Conservation (phyloP, 371 early-diverging fungal species). For the Nematocida sp. region DNA sequence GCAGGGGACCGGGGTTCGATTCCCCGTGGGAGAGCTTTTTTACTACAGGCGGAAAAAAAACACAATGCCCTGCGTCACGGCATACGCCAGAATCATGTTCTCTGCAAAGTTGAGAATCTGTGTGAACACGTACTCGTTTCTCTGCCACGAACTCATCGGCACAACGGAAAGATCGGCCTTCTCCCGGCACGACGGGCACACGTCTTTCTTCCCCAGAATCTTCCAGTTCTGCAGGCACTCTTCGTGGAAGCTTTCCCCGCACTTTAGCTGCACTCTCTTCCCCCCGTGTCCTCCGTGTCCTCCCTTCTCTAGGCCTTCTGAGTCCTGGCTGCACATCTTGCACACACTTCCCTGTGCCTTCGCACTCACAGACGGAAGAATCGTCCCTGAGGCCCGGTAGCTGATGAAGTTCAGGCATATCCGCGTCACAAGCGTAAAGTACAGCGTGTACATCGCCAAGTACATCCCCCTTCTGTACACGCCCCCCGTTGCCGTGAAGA, state of each 20-base stretch:
- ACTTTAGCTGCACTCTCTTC: constrained; percentile 55
- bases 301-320: not conserved
- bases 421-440: constrained; percentile 61
- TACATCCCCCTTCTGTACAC: constrained; percentile 1
- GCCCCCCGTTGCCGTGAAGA: not conserved
- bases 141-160: constrained; percentile 56
- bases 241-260: constrained; percentile 69
- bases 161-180: constrained; percentile 60
- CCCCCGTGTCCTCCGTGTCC: not conserved
- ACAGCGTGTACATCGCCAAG: constrained; percentile 53
- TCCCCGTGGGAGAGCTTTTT: constrained; percentile 64
- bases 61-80: constrained; percentile 49
- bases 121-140: constrained; percentile 58
- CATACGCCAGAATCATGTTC: constrained; percentile 58
- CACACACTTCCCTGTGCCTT: constrained; percentile 32
- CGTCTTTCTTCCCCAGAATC: constrained; percentile 80
- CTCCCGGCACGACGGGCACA: constrained; percentile 77
- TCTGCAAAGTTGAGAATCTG: constrained; percentile 59
- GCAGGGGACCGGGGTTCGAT: constrained; percentile 64
- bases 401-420: constrained; percentile 58
- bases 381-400: constrained; percentile 36
- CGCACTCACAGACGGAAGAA: constrained; percentile 29
- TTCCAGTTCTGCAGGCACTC: constrained; percentile 85
- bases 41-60: constrained; percentile 14
- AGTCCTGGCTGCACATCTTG: constrained; percentile 34